Evolutionary conservation across 306 rosid species (phyloP).

Genomic region (Corylus americana): DNA sequence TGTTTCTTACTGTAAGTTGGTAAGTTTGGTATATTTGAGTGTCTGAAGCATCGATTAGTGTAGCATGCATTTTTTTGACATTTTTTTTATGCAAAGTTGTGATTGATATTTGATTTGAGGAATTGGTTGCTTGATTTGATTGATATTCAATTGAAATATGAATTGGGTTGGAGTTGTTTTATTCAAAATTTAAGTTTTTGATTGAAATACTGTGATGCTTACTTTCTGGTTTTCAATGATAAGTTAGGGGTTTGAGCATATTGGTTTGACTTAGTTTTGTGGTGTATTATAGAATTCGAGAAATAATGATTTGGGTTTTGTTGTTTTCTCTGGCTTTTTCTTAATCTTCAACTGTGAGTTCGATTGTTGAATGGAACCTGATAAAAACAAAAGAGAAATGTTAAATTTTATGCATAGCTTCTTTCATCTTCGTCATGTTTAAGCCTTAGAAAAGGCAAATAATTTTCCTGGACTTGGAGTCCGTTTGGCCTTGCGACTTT

Average conservation of each 20-base stretch:
- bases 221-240: not conserved
- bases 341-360: not conserved
- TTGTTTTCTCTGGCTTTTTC: not conserved
- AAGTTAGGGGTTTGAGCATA: not conserved
- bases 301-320: not conserved
- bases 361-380: not conserved
- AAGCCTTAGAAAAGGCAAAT: not conserved
- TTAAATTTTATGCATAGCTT: not conserved
- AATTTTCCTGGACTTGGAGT: not conserved
- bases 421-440: not conserved
- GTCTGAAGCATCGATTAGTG: not conserved
- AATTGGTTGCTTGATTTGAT: not conserved
- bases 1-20: not conserved
- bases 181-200: not conserved
- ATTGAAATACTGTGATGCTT: not conserved
- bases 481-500: not conserved
- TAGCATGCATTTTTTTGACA: not conserved
- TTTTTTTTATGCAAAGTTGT: not conserved
- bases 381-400: not conserved
- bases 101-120: not conserved
- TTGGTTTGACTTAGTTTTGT: not conserved
- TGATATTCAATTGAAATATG: not conserved
- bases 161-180: not conserved
- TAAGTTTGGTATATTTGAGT: not conserved
- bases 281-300: not conserved